A percentile compares a stretch with the other conserved stretches of the same genome.
Conservation (phyloP, 2,329 filamentous ascomycete species). For the Microdochium bolleyi region DNA sequence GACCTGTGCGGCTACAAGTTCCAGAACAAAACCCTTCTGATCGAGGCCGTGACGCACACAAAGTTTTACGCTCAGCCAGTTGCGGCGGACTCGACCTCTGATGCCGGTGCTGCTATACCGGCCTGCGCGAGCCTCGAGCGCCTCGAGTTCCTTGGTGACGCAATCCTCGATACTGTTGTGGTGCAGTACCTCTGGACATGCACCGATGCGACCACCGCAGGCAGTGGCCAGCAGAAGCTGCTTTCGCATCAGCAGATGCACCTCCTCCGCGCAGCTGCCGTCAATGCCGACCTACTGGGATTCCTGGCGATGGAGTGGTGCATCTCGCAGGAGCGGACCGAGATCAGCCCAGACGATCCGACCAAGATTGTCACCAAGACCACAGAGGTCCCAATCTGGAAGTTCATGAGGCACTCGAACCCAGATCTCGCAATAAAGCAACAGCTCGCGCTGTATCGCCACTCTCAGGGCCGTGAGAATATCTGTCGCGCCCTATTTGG, state of each 20-base stretch:
- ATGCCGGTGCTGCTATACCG: conserved; percentile 17
- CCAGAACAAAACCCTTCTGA: conserved; percentile 55
- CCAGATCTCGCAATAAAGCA: conserved; percentile 38
- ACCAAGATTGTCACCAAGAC: conserved; percentile 14
- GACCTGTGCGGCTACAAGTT: conserved; percentile 66
- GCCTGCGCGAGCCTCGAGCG: conserved; percentile 50
- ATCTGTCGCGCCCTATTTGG: conserved; percentile 48
- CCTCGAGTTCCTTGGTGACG: conserved; percentile 82
- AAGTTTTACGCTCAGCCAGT: conserved; percentile 32
- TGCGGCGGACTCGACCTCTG: conserved; percentile 5
- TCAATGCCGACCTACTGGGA: conserved; percentile 73
- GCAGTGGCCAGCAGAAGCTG: conserved; percentile 27
- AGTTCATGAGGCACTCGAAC: conserved; percentile 57
- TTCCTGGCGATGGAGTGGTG: conserved; percentile 61
- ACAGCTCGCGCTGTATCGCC: conserved; percentile 31
- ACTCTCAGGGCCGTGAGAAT: conserved; percentile 34
- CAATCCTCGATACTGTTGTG: conserved; percentile 73
- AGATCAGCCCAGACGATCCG: conserved; percentile 14
- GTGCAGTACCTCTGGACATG: conserved; percentile 49
- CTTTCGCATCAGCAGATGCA: conserved; percentile 59
- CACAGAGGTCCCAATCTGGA: conserved; percentile 48
- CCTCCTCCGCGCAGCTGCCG: conserved; percentile 63
- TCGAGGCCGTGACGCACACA: conserved; percentile 75
- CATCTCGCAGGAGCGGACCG: conserved; percentile 20
- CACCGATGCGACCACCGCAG: conserved; percentile 4